These are phyloP conservation scores for Termitomyces sp. DNA, from an alignment of 768 basidiomycete species.

Conservation along the genomic window DNA sequence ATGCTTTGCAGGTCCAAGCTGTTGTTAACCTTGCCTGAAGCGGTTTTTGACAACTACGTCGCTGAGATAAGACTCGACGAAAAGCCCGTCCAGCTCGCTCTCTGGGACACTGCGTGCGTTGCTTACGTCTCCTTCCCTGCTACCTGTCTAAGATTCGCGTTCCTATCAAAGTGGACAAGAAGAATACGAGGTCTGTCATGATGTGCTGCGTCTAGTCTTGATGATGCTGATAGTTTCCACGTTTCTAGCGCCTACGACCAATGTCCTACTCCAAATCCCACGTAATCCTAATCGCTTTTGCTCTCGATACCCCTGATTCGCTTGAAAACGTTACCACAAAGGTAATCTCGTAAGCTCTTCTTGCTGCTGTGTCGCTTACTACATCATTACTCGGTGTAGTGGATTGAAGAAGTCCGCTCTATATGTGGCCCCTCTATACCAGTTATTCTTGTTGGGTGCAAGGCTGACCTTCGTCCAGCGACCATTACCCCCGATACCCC, in stretches of 20 bases:
- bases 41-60: slow-evolving; percentile 98
- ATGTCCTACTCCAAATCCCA: slow-evolving; percentile 98
- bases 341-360: slow-evolving; percentile 34
- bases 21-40: slow-evolving; percentile 34
- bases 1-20: slow-evolving; percentile 10
- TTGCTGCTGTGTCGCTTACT: slow-evolving; percentile 11
- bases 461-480: slow-evolving; percentile 80
- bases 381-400: slow-evolving; percentile 40
- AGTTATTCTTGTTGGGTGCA: slow-evolving; percentile 94
- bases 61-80: slow-evolving; percentile 97
- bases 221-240: slow-evolving; percentile 2
- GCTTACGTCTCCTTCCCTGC: slow-evolving; percentile 5
- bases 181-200: slow-evolving; percentile 80
- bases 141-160: slow-evolving; percentile 9
- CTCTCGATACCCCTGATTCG: slow-evolving; percentile 94
- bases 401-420: slow-evolving; percentile 97
- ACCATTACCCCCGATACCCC: slow-evolving; percentile 33
- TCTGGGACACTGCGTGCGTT: slow-evolving; percentile 99
- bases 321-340: slow-evolving; percentile 94
- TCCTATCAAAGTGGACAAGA: slow-evolving; percentile 75
- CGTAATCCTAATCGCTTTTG: slow-evolving; percentile 96
- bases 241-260: slow-evolving; percentile 76
- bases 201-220: not conserved
- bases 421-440: slow-evolving; percentile 93
- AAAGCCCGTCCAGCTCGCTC: slow-evolving; percentile 92